Evolutionary conservation across 768 basidiomycete species (phyloP), one percentile per base, ranked within the genome.

Genomic region (Russula virescens): DNA sequence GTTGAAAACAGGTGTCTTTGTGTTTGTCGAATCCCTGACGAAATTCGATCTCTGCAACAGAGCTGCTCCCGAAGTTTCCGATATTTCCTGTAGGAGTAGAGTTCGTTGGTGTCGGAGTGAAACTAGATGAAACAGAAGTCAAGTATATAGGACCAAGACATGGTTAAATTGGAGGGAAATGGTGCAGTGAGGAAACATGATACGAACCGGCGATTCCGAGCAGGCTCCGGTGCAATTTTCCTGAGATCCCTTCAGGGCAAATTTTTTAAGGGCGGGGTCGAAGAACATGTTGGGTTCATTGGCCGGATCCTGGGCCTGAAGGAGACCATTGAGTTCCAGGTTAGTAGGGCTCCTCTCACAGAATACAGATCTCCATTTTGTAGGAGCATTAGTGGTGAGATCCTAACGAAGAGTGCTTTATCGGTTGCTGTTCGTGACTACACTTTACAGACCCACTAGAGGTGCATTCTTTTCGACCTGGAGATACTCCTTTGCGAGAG

Each of bases 391-490:
- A 2, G 75, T 78, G 11, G 75, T 76, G 70, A 83, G 83, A 68
- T 83, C 82, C 80, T 83, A 54, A 18, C 1, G 45, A 34, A 6
- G 31, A 49, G 19, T 26, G 9, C 18, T 14, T 9, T 14, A 21
- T 18, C 48, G 19, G 21, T n/a, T 58, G 43, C 28, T n/a, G 48
- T 28, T 49, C 19, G 34, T 7, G 31, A 31, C 5, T 31, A 21
- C 55, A 21, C 9, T 49, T 21, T 40, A 26, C 46, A 46, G 38
- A 42, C 58, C 56, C 66, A 81, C 82, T 43, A 82, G 82, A 67
- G 81, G 81, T 1, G 83, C 83, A 70, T 85, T 84, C 75, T 83
- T 85, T 74, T 84, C 83, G 0, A 71, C 76, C 65, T 82, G 79
- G 50, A 82, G 80, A 68, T 82, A 83, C 68, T 81, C 78, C 11